A percentile compares a stretch with the other conserved stretches of the same genome.
phyloP scores from a whole-genome alignment of 768 basidiomycete genomes.

The Auricularia sp. region DNA sequence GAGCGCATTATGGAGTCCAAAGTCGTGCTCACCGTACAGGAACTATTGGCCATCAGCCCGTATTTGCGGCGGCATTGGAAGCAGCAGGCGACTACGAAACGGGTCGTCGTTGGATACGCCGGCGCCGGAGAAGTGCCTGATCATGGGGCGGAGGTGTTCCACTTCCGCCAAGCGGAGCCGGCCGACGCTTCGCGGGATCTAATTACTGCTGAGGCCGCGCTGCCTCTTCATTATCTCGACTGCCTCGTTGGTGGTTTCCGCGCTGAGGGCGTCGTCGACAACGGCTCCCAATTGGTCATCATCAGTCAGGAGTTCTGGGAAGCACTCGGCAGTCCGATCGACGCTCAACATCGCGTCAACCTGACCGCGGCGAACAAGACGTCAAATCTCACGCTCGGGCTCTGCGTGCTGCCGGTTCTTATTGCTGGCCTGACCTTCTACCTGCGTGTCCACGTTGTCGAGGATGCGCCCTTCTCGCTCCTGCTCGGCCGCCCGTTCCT shows the following conservation, averaged over 20 bases:
- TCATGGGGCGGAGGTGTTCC: not conserved
- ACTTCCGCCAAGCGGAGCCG: not conserved
- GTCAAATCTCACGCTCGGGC: not conserved
- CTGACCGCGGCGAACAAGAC: not conserved
- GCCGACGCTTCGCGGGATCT: not conserved
- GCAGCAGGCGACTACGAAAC: not conserved
- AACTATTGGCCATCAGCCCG: not conserved
- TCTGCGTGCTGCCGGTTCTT: not conserved
- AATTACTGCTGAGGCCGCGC: not conserved
- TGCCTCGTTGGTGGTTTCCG: not conserved
- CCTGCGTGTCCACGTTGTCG: slow-evolving; percentile 7
- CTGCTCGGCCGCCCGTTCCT: slow-evolving; percentile 9
- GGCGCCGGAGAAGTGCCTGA: not conserved
- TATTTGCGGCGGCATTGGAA: not conserved
- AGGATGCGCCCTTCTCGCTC: slow-evolving; percentile 7
- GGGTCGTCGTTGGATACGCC: not conserved
- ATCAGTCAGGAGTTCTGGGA: not conserved
- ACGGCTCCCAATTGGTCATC: not conserved
- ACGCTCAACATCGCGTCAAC: not conserved
- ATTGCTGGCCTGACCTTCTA: not conserved
- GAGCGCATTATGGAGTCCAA: not conserved
- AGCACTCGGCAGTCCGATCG: not conserved
- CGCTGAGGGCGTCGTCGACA: not conserved
- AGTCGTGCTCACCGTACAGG: not conserved
- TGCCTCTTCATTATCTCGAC: not conserved